phyloP scores from a whole-genome alignment of 2,329 filamentous ascomycete genomes.

The Coniella lustricola region DNA sequence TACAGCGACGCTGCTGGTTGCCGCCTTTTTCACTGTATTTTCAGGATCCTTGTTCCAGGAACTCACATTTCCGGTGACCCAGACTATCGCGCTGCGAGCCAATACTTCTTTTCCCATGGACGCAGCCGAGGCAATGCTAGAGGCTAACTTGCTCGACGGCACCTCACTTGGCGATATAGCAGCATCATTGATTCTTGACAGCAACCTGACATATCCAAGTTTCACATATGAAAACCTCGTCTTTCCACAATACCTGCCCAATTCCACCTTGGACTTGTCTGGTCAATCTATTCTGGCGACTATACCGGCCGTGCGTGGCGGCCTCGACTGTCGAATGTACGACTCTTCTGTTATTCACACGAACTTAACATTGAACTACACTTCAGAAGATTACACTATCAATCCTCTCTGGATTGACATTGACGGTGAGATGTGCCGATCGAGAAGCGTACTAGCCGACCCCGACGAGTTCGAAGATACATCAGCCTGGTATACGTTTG shows the following conservation, averaged over 20 bases:
- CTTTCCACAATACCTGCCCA: not conserved
- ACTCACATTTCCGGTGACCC: conserved; percentile 22
- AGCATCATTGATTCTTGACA: conserved; percentile 27
- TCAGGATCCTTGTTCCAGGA: conserved; percentile 28
- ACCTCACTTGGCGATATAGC: not conserved
- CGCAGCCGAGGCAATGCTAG: conserved; percentile 6
- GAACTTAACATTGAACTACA: not conserved
- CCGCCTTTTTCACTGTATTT: conserved; percentile 26
- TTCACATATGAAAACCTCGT: conserved; percentile 30
- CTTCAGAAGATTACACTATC: not conserved
- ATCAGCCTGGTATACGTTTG: not conserved
- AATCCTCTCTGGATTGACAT: not conserved
- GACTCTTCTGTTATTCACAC: not conserved
- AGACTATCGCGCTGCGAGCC: conserved; percentile 14
- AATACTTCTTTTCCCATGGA: conserved; percentile 26
- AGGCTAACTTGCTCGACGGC: not conserved
- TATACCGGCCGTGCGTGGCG: not conserved
- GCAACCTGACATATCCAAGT: conserved; percentile 27
- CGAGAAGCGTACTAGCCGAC: not conserved
- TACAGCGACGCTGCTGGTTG: conserved; percentile 22
- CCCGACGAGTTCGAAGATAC: not conserved
- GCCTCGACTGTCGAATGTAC: not conserved
- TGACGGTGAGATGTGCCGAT: not conserved
- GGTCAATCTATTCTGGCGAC: conserved; percentile 10
- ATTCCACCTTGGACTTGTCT: conserved; percentile 10